Percentiles rank a stretch among this genome's conserved stretches.
phyloP scores from a whole-genome alignment of 1,139 yeast species.

The Blastobotrys arbuscula region DNA sequence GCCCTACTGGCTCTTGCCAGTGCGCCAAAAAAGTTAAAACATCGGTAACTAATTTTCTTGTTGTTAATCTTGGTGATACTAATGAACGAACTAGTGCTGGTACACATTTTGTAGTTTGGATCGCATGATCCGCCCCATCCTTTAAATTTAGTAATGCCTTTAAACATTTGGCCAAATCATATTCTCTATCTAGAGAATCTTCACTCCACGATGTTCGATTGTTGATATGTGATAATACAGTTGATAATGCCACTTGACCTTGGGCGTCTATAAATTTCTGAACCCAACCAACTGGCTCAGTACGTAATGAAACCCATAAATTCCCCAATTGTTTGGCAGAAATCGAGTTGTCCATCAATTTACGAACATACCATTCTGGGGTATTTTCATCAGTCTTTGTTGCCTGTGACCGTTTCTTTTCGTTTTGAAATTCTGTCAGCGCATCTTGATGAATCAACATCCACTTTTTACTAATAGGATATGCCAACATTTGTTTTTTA shows the following conservation, averaged over 20 bases:
- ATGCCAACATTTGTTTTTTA: slow-evolving; percentile 69
- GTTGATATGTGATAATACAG: slow-evolving; percentile 46
- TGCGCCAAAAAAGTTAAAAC: slow-evolving; percentile 54
- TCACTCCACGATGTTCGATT: slow-evolving; percentile 33
- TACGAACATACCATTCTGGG: slow-evolving; percentile 75
- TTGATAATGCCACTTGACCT: slow-evolving; percentile 81
- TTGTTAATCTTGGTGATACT: slow-evolving; percentile 57
- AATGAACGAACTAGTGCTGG: slow-evolving; percentile 58
- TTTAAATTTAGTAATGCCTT: slow-evolving; percentile 53
- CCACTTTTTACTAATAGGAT: slow-evolving; percentile 81
- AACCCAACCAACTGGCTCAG: slow-evolving; percentile 92
- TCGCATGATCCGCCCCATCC: slow-evolving; percentile 53
- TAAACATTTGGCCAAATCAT: slow-evolving; percentile 55
- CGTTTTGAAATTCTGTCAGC: slow-evolving; percentile 65
- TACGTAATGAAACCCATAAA: slow-evolving; percentile 84
- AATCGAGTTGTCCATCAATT: slow-evolving; percentile 64
- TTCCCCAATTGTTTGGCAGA: slow-evolving; percentile 70
- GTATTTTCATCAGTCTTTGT: slow-evolving; percentile 42
- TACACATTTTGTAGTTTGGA: slow-evolving; percentile 46
- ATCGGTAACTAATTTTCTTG: slow-evolving; percentile 79
- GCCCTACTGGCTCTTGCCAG: slow-evolving; percentile 50
- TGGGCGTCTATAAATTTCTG: slow-evolving; percentile 72
- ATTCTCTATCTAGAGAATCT: slow-evolving; percentile 51
- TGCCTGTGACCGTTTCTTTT: slow-evolving; percentile 36
- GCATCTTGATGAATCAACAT: slow-evolving; percentile 85